Evolutionary conservation across 345 rosid species (phyloP).

Genomic region (Citrus reticulata): DNA sequence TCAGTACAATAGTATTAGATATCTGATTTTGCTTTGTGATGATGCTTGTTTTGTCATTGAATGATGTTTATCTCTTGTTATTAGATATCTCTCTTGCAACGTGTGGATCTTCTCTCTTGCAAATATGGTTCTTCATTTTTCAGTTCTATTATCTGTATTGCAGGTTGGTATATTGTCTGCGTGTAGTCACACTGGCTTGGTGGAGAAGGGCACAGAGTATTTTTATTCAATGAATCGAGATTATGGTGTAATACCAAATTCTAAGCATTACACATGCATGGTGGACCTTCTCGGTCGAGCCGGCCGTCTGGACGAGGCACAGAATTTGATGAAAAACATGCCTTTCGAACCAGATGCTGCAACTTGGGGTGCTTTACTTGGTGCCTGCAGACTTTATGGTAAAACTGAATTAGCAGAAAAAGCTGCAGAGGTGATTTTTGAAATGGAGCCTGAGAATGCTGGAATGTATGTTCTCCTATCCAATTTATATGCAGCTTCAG

Average conservation of each 20-base stretch:
- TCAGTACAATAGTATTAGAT: background rate
- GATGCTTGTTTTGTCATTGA: background rate
- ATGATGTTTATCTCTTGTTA: background rate
- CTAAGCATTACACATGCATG: constrained; percentile 67
- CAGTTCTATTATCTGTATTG: background rate
- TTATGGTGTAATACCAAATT: constrained; percentile 52
- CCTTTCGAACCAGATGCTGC: constrained; percentile 69
- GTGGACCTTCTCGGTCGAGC: constrained; percentile 79
- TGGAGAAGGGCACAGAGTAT: constrained; percentile 48
- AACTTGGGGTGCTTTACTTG: constrained; percentile 79
- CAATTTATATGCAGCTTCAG: constrained; percentile 60
- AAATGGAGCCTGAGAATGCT: constrained; percentile 64
- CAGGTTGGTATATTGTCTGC: constrained; percentile 54
- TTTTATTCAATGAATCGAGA: constrained; percentile 51
- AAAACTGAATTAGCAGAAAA: constrained; percentile 57
- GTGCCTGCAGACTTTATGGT: constrained; percentile 71
- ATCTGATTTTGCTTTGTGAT: background rate
- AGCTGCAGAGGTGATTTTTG: constrained; percentile 56
- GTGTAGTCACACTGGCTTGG: constrained; percentile 66
- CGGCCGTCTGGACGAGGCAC: constrained; percentile 60
- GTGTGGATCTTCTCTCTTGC: background rate
- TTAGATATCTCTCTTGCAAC: too few species aligned
- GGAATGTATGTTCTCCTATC: constrained; percentile 79
- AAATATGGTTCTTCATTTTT: background rate
- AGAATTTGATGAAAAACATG: constrained; percentile 48